phyloP scores from a whole-genome alignment of 768 basidiomycete species.

The Naematelia encephala region DNA sequence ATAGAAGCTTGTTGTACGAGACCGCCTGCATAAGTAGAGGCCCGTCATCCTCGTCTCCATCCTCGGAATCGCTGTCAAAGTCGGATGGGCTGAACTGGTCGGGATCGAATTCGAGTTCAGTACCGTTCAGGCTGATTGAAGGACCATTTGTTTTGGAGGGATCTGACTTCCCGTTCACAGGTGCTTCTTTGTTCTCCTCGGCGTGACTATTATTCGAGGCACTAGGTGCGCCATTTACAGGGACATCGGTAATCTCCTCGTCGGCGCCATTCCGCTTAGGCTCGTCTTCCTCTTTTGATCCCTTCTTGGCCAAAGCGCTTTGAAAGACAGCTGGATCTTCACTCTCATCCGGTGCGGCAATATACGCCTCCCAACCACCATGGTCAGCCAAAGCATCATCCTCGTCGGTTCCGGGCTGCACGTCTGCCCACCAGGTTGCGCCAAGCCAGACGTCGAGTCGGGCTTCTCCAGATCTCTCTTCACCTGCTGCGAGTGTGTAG shows the following conservation, averaged over 20 bases:
- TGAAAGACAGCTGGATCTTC: constrained; percentile 95
- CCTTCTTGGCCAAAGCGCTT: constrained; percentile 56
- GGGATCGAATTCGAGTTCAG: constrained; percentile 49
- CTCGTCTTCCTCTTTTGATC: constrained; percentile 12
- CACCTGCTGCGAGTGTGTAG: constrained; percentile 76
- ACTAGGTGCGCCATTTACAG: constrained; percentile 9
- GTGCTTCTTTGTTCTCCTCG: background rate
- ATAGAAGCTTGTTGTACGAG: constrained; percentile 79
- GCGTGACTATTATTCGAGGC: background rate
- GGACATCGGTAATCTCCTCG: constrained; percentile 5
- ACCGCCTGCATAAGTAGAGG: constrained; percentile 84
- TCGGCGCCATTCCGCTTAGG: constrained; percentile 21
- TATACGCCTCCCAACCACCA: constrained; percentile 99
- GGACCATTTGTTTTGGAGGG: constrained; percentile 12
- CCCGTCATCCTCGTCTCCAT: constrained; percentile 60
- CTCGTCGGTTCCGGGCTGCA: constrained; percentile 34
- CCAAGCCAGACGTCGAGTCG: constrained; percentile 82
- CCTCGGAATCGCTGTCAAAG: constrained; percentile 46
- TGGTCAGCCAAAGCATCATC: constrained; percentile 47
- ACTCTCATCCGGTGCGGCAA: constrained; percentile 89
- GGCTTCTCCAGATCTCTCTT: constrained; percentile 61
- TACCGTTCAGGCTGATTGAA: constrained; percentile 39
- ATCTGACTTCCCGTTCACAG: background rate
- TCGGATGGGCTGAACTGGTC: constrained; percentile 48
- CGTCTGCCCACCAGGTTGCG: constrained; percentile 63